phyloP scores from a whole-genome alignment of 1,284 basidiomycete genomes.

The Kwoniella shivajii region DNA sequence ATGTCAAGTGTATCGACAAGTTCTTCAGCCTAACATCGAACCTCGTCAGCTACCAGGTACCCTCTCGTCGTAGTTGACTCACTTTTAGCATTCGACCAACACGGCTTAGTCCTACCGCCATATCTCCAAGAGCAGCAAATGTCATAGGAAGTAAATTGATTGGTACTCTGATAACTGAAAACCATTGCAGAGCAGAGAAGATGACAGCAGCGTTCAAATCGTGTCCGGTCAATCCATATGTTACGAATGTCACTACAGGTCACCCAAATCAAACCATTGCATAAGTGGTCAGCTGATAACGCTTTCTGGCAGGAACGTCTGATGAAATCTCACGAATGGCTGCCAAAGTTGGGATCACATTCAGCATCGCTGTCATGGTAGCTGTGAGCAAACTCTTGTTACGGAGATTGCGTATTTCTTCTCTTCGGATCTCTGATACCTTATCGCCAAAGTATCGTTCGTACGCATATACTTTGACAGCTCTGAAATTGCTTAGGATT shows the following conservation, averaged over 20 bases:
- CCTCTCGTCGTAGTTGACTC: too few relatives aligned
- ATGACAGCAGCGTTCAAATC: slow-evolving; percentile 68
- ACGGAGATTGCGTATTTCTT: slow-evolving; percentile 57
- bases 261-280: too few relatives aligned
- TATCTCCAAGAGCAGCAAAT: slow-evolving; percentile 51
- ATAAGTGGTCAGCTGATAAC: background rate
- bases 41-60: background rate
- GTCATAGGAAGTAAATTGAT: slow-evolving; percentile 49
- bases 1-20: slow-evolving; percentile 61
- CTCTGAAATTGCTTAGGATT: slow-evolving; percentile 49
- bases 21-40: slow-evolving; percentile 61
- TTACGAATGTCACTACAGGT: slow-evolving; percentile 69
- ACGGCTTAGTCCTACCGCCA: slow-evolving; percentile 56
- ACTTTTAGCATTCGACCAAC: background rate
- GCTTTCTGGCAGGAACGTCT: background rate
- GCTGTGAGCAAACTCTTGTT: slow-evolving; percentile 45
- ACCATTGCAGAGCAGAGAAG: slow-evolving; percentile 75
- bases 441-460: slow-evolving; percentile 65
- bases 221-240: slow-evolving; percentile 68
- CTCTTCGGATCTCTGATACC: slow-evolving; percentile 60
- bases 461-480: slow-evolving; percentile 53
- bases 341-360: slow-evolving; percentile 68
- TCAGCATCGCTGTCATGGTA: slow-evolving; percentile 41
- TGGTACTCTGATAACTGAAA: slow-evolving; percentile 61
- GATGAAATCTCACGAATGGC: slow-evolving; percentile 56